Base-by-base conservation (phyloP, 495 filamentous ascomycete species). In the Achaetomiella virescens region DNA sequence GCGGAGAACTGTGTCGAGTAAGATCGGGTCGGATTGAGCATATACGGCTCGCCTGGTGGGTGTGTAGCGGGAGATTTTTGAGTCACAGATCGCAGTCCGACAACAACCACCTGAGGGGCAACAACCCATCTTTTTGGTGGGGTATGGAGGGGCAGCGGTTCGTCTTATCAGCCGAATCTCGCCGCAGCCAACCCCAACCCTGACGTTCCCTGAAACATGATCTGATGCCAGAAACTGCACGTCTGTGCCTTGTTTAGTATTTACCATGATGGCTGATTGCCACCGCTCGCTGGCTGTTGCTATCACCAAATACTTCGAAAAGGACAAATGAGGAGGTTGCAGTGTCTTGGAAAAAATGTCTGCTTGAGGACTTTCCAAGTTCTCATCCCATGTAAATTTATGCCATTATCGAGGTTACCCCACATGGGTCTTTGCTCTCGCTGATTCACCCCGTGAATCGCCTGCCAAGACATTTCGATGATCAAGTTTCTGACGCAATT, bases 21-120 rank as follows among this genome's bases (percentile, higher is more conserved):
- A n/a, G n/a, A n/a, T n/a, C n/a, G 33, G 46, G 45, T 8, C n/a
- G 29, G 14, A 35, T 40, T 48, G 36, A 2, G 11, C 24, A 27
- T 21, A 27, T 0, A 27, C 37, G 12, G 1, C 45, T 22, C 9
- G 15, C 12, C 6, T 9, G 37, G 36, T 18, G 15, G 37, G 31
- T 7, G 49, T 42, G 35, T 48, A 43, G n/a, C 14, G 29, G 10
- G 50, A 38, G 38, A 47, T 36, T 52, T 59, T 58, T 33, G 52
- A 55, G 51, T 47, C 47, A 55, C 59, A 60, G 50, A 52, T 55
- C 46, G 20, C 50, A 55, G 55, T 52, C 55, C 58, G 60, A 59
- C 59, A 45, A 31, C 59, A 58, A 5, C 38, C 31, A 46, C 57
- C 42, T 60, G 57, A 63, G 61, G 61, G 57, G 57, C 60, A 59